Conservation (phyloP, 768 basidiomycete species). For the Panellus pusillus region DNA sequence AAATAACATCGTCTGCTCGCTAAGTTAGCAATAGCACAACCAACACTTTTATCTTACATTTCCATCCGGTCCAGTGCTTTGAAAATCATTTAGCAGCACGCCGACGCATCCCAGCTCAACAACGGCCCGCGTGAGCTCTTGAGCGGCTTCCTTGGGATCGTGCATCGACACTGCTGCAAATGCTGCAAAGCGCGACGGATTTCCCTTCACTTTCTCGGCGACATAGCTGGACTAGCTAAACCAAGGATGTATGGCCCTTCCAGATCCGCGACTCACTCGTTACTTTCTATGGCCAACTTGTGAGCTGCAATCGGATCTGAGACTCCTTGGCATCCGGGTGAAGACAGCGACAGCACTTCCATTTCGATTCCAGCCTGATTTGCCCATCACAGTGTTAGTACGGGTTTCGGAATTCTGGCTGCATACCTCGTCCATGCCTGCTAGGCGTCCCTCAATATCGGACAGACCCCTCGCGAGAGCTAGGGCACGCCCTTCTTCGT, state of each 20-base stretch:
- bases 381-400: too few species aligned
- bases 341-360: conserved; percentile 21
- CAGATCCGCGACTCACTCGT: conserved; percentile 1
- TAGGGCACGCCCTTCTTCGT: conserved; percentile 4
- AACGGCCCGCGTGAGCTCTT: conserved; percentile 41
- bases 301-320: conserved; percentile 17
- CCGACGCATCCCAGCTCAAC: conserved; percentile 42
- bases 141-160: conserved; percentile 40
- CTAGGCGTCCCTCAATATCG: conserved; percentile 19
- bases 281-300: conserved; percentile 20
- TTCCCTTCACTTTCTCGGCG: conserved; percentile 21
- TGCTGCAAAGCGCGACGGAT: conserved; percentile 40
- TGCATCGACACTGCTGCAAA: conserved; percentile 47
- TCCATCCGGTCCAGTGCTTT: conserved; percentile 19
- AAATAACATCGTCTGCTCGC: conserved; percentile 16
- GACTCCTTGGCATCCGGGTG: conserved; percentile 20
- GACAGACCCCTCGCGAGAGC: conserved; percentile 14
- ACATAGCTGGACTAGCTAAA: conserved; percentile 5
- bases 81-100: conserved; percentile 44
- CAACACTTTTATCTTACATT: not conserved
- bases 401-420: too few species aligned
- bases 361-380: conserved; percentile 21
- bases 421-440: conserved; percentile 22
- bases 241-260: too few species aligned
- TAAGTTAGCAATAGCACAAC: not conserved